Conservation (phyloP, 208 protist species). For the Trypanosoma brucei region DNA sequence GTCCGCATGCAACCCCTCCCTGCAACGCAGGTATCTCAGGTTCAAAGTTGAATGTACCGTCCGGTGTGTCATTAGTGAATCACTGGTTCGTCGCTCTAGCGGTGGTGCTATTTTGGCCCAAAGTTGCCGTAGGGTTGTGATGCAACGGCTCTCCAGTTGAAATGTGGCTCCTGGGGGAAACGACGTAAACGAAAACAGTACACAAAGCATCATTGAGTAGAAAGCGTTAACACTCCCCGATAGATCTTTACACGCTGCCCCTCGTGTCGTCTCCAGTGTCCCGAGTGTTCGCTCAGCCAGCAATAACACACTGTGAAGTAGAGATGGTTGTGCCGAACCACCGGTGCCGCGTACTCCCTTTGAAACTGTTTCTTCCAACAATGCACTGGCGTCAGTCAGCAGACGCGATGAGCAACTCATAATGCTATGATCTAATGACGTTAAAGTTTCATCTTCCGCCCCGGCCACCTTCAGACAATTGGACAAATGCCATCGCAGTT, state of each 20-base stretch:
- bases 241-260: background rate
- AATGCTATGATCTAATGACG: background rate
- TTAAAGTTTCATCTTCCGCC: background rate
- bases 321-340: background rate
- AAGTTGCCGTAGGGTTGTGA: slow-evolving; percentile 9
- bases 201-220: background rate
- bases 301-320: background rate
- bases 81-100: slow-evolving; percentile 16
- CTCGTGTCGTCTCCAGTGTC: background rate
- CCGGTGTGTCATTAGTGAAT: slow-evolving; percentile 22
- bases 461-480: background rate
- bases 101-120: slow-evolving; percentile 16
- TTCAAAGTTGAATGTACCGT: slow-evolving; percentile 24
- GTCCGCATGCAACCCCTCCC: background rate
- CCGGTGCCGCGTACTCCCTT: background rate
- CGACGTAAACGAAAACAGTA: background rate
- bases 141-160: slow-evolving; percentile 3
- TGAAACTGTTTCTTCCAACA: slow-evolving; percentile 2
- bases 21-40: slow-evolving; percentile 11
- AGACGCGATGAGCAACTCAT: slow-evolving; percentile 1
- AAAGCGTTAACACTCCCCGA: background rate
- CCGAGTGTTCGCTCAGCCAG: slow-evolving; percentile 1
- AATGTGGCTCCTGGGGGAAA: background rate
- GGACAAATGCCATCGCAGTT: slow-evolving; percentile 11
- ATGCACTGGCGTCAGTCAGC: background rate